Evolutionary conservation across 2,329 filamentous ascomycete species (phyloP).

Genomic region (Colletotrichum tropicale): DNA sequence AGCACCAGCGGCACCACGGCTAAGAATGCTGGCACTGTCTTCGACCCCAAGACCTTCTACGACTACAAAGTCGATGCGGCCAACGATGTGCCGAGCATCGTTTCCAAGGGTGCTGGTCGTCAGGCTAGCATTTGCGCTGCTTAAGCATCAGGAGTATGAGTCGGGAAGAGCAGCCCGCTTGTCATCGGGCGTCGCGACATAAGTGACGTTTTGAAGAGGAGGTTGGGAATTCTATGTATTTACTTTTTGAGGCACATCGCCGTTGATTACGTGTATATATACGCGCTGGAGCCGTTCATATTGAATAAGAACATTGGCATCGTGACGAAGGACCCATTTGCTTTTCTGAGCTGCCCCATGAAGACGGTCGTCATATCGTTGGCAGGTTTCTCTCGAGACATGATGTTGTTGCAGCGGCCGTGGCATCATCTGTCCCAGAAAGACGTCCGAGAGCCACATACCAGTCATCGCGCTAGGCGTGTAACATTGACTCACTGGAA

Average conservation of each 20-base stretch:
- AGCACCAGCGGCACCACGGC: slow-evolving; percentile 11
- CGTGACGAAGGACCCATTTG: neutral
- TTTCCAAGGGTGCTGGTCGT: slow-evolving; percentile 23
- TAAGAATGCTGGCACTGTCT: slow-evolving; percentile 14
- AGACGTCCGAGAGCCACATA: neutral
- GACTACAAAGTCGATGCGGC: slow-evolving; percentile 22
- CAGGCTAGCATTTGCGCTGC: slow-evolving; percentile 25
- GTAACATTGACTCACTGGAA: neutral
- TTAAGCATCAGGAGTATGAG: neutral
- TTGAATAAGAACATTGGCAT: neutral
- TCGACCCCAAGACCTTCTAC: slow-evolving; percentile 17
- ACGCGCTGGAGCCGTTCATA: neutral
- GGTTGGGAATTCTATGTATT: slow-evolving; percentile 2
- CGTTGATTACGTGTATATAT: neutral
- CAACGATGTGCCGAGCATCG: slow-evolving; percentile 24
- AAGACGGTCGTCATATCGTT: neutral
- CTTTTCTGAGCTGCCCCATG: too few relatives aligned
- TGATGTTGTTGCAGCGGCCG: rapidly evolving
- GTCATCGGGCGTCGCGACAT: neutral
- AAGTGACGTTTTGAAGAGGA: too few relatives aligned
- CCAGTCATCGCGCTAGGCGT: neutral
- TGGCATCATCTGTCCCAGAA: neutral
- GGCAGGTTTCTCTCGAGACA: neutral
- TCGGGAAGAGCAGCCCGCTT: neutral
- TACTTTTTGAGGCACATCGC: neutral